A percentile compares a stretch with the other conserved stretches of the same genome.
These are phyloP conservation scores for Larix kaempferi DNA, from an alignment of 75 land plant species.

Conservation along the genomic window DNA sequence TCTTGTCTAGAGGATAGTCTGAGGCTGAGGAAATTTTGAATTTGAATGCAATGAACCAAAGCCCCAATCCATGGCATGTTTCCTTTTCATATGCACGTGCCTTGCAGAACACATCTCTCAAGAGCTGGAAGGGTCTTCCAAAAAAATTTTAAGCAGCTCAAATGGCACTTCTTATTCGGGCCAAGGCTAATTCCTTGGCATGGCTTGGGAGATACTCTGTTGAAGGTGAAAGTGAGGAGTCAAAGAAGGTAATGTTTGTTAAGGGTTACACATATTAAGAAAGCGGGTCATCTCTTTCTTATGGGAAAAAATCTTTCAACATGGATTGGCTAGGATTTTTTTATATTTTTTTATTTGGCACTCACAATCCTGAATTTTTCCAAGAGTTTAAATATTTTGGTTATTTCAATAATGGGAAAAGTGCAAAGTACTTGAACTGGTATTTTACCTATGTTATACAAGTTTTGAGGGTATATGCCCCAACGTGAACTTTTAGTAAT, in stretches of 20 bases:
- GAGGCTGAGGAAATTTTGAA: conserved; percentile 94
- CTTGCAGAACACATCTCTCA: conserved; percentile 73
- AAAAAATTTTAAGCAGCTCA: conserved; percentile 78
- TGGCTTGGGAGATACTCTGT: conserved; percentile 79
- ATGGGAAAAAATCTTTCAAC: no score
- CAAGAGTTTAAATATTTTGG: no score
- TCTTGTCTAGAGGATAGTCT: conserved; percentile 93
- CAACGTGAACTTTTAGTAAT: no score
- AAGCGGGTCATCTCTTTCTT: no score
- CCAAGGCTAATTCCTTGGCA: conserved; percentile 85
- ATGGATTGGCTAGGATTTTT: no score
- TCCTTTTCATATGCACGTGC: conserved; percentile 96
- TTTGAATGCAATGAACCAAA: conserved; percentile 92
- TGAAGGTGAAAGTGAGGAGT: conserved; percentile 79
- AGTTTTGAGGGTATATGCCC: no score
- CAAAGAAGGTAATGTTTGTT: conserved; percentile 84
- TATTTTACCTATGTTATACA: no score
- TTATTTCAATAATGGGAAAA: no score
- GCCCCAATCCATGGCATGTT: conserved; percentile 94
- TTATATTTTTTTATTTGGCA: no score
- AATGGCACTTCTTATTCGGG: conserved; percentile 60
- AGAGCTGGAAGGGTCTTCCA: conserved; percentile 82
- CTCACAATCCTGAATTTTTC: no score
- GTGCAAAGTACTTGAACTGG: no score
- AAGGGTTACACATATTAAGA: conserved; percentile 76